Evolutionary conservation across 148 eudicot genomes (phyloP), one percentile per base, ranked within the genome.

Genomic region (Spergularia bocconei): DNA sequence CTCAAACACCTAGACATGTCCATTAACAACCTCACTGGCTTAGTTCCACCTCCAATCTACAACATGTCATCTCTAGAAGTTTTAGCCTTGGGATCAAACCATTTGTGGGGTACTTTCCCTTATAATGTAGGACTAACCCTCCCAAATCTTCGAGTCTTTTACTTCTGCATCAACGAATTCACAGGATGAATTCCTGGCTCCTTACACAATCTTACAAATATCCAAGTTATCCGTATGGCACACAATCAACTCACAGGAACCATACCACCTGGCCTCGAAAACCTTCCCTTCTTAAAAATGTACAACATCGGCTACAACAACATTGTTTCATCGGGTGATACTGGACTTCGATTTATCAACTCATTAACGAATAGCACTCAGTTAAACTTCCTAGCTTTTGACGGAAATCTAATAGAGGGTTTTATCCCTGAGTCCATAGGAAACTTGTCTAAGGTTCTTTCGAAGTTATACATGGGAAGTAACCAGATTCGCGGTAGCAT

Each of bases 181-280:
- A 86, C 86, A 0, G 88, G 91, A 21, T 68, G 78, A 12, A 84
- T 86, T 54, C 91, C 91, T 13, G 82, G 82, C 21, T 88, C 89
- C 0, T 76, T 88, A 78, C 86, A 83, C 64, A 88, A 86, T 60
- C 83, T 83, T 56, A 77, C 88, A 13, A 83, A 85, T 23, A 81
- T 88, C 33, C 61, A 76, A 68, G 64, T 70, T 13, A 86, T 88
- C 48, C 81, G 82, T 0, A 63, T 86, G 81, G 81, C 86, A 13
- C 62, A 73, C 57, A 88, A 88, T 64, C 80, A 51, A 53, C 80
- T 86, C 14, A 76, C 77, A 13, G 91, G 91, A 54, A 69, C 63
- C 15, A 73, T 88, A 19, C 89, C 91, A 9, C 84, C 89, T 7
- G 88, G 88, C 2, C 57, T 88, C 25, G 89, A 82, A 61, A 88